Evolutionary conservation across 805 yeast species (phyloP).

Genomic region (Maudiozyma bulderi): DNA sequence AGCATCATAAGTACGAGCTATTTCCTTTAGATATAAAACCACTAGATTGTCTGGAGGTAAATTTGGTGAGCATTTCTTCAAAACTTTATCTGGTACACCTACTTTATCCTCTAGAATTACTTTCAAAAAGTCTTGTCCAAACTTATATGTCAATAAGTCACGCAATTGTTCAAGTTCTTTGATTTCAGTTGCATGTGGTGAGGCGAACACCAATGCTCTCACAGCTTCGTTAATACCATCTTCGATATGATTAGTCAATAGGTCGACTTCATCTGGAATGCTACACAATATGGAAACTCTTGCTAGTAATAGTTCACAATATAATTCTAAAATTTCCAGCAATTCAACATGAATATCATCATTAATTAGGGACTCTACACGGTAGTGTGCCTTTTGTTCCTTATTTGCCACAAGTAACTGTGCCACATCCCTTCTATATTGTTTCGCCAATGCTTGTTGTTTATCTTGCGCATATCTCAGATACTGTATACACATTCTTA

Average conservation of each 20-base stretch:
- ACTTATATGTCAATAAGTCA: constrained; percentile 52
- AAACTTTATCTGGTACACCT: constrained; percentile 59
- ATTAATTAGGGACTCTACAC: constrained; percentile 76
- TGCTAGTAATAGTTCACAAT: constrained; percentile 73
- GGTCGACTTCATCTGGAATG: constrained; percentile 26
- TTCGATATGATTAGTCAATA: constrained; percentile 24
- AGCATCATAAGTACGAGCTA: constrained; percentile 69
- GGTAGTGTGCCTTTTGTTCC: constrained; percentile 70
- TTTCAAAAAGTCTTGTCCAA: constrained; percentile 58
- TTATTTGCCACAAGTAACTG: constrained; percentile 60
- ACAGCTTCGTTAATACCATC: constrained; percentile 65
- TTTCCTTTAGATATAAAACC: constrained; percentile 61
- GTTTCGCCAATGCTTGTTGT: constrained; percentile 65
- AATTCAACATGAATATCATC: constrained; percentile 76
- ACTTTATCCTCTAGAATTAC: constrained; percentile 22
- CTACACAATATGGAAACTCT: constrained; percentile 54
- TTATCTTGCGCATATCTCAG: constrained; percentile 64
- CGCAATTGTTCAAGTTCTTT: constrained; percentile 56
- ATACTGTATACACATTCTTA: constrained; percentile 62
- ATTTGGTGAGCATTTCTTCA: constrained; percentile 50
- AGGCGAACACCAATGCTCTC: constrained; percentile 54
- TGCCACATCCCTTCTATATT: constrained; percentile 60
- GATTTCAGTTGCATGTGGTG: constrained; percentile 58
- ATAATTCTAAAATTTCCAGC: constrained; percentile 67
- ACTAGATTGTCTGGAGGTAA: constrained; percentile 64